Base-by-base conservation (phyloP, 257 asterid species). In the Ilex asprella region DNA sequence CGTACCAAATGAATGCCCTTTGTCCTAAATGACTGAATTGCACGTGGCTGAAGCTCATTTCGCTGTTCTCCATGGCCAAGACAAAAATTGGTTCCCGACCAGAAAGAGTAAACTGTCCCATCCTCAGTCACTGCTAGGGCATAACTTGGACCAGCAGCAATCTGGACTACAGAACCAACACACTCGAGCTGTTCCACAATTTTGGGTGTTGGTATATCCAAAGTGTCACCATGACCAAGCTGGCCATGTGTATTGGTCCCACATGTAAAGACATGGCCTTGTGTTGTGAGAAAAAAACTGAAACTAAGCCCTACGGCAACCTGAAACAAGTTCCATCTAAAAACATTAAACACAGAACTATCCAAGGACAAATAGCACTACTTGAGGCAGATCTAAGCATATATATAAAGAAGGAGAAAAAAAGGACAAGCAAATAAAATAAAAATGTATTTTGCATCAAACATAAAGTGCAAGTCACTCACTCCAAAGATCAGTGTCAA, bases 61-160 rank as follows among this genome's bases (percentile, higher is more conserved):
- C 82, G 88, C 75, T 82, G 96, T 72, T 88, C 96, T 35, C 95
- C 96, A 55, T 84, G 95, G 59, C 96, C 96, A 62, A 88, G 88
- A 74, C 96, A 86, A 72, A 86, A 86, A 79, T 86, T 88, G 57
- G 82, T 75, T 55, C 96, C 96, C 10, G 88, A 82, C 35, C 96
- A 95, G 43, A 88, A 88, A 46, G 96, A 86, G 74, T 73, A 82
- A 44, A 86, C 85, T 0, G 86, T 84, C 56, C 96, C 96, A 50
- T 86, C 87, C 54, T 63, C 71, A 56, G 87, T 67, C 56, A 88
- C 77, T 5, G 93, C 88, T 55, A 88, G 83, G 57, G 86, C 77
- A 63, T 78, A 88, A 71, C 84, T 76, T 55, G 93, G 96, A 21
- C 96, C 95, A 0, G 95, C 93, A 30, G 84, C 69, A 69, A 88